These are phyloP conservation scores for Mortierella sp. DNA, from an alignment of 371 early-diverging fungal species.

Conservation along the genomic window DNA sequence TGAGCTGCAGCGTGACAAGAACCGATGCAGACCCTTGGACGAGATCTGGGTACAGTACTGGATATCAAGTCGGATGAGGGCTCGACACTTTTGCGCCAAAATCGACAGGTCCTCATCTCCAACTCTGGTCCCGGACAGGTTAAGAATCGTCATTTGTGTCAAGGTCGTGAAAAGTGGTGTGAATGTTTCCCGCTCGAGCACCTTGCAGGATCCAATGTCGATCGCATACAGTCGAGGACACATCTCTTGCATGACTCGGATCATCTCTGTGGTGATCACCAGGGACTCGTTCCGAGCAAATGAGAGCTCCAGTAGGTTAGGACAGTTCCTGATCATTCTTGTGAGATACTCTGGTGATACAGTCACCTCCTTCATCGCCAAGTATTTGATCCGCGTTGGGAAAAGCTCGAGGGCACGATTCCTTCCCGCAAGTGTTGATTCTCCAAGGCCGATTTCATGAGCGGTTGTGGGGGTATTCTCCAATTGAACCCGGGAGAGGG, in stretches of 20 bases:
- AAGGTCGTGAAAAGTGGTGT: conserved; percentile 22
- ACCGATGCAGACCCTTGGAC: conserved; percentile 39
- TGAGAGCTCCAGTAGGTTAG: conserved; percentile 45
- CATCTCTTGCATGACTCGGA: conserved; percentile 12
- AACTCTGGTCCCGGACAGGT: conserved; percentile 39
- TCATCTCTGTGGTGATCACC: conserved; percentile 8
- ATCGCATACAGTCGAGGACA: conserved; percentile 52
- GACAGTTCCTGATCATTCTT: conserved; percentile 30
- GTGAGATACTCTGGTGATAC: conserved; percentile 15
- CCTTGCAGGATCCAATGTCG: conserved; percentile 51
- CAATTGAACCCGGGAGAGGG: conserved; percentile 28
- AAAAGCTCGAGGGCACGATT: not conserved
- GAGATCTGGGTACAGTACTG: conserved; percentile 50
- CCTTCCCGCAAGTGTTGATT: not conserved
- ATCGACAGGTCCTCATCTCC: conserved; percentile 30
- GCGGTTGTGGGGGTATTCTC: not conserved
- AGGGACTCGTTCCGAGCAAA: conserved; percentile 46
- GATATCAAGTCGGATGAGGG: conserved; percentile 39
- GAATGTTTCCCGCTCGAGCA: conserved; percentile 27
- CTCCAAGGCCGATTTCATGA: not conserved
- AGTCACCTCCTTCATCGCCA: conserved; percentile 37
- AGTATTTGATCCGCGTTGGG: conserved; percentile 34
- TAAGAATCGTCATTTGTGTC: conserved; percentile 36
- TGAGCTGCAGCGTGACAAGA: conserved; percentile 26
- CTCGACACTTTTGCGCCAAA: conserved; percentile 42